phyloP scores from a whole-genome alignment of 1,284 basidiomycete species.

The Agroathelia rolfsii region DNA sequence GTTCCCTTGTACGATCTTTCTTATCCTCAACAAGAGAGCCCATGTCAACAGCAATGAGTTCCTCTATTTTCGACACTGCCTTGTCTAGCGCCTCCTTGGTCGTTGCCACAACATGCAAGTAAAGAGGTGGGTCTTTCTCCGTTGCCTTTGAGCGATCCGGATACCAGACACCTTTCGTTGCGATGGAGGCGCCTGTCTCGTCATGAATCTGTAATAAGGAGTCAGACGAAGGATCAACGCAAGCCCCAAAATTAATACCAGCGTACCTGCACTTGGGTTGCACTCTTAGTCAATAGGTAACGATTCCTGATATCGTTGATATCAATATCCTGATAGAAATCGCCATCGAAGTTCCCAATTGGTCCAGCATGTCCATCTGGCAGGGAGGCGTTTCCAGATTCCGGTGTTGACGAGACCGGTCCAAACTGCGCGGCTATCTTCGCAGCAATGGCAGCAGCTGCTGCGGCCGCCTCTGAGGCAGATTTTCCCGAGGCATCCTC shows the following conservation, averaged over 20 bases:
- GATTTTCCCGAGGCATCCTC: conserved; percentile 56
- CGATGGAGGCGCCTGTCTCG: conserved; percentile 56
- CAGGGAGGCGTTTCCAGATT: no score
- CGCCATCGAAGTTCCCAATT: no score
- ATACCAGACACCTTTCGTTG: conserved; percentile 65
- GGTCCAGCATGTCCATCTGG: no score
- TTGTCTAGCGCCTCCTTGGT: conserved; percentile 51
- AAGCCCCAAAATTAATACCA: no score
- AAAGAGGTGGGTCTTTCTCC: conserved; percentile 63
- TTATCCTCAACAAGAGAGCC: conserved; percentile 59
- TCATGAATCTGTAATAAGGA: conserved; percentile 57
- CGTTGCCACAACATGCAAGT: conserved; percentile 62
- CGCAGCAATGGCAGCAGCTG: conserved; percentile 79
- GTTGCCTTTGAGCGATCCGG: conserved; percentile 57
- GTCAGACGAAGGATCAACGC: no score
- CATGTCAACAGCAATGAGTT: conserved; percentile 54
- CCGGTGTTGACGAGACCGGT: no score
- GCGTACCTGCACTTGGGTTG: conserved; percentile 85
- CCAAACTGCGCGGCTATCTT: conserved; percentile 85
- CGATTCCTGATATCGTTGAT: conserved; percentile 96
- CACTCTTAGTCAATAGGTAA: conserved; percentile 90
- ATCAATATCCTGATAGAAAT: conserved; percentile 66
- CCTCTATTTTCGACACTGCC: conserved; percentile 54
- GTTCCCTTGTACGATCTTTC: conserved; percentile 28
- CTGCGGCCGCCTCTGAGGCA: conserved; percentile 72